Percentiles rank a stretch among this genome's conserved stretches.
Evolutionary conservation across 768 basidiomycete genomes (phyloP).

Genomic region (Boletus speciosus): DNA sequence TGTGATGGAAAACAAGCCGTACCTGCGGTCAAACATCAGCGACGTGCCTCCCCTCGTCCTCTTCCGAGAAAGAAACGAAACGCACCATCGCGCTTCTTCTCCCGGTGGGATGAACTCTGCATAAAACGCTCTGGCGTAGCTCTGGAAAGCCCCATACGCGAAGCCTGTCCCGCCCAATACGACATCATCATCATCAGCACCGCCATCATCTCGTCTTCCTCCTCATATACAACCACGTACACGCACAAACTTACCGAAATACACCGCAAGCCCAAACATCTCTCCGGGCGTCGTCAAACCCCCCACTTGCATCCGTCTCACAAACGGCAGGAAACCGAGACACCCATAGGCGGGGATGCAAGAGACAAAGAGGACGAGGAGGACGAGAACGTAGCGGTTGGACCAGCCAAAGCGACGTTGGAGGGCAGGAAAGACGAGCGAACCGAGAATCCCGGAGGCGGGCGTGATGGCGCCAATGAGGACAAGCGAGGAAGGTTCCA

Average conservation of each 20-base stretch:
- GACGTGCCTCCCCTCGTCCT: no score
- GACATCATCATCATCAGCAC: not conserved
- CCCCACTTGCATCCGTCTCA: constrained; percentile 52
- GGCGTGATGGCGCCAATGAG: constrained; percentile 80
- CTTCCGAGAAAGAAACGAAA: not conserved
- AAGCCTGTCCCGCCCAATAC: constrained; percentile 37
- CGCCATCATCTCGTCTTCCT: not conserved
- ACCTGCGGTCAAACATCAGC: constrained; percentile 31
- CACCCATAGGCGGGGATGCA: constrained; percentile 79
- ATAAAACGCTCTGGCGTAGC: constrained; percentile 84
- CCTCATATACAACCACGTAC: not conserved
- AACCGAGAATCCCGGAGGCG: constrained; percentile 73
- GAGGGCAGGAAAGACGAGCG: constrained; percentile 73
- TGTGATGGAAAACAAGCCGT: constrained; percentile 84
- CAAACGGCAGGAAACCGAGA: constrained; percentile 64
- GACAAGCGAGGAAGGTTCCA: constrained; percentile 74
- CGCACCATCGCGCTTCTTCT: constrained; percentile 86
- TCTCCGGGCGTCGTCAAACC: constrained; percentile 77
- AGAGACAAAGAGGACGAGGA: constrained; percentile 63
- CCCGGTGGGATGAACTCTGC: constrained; percentile 82
- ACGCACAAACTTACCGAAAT: constrained; percentile 57
- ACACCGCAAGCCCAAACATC: constrained; percentile 80
- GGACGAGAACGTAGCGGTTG: constrained; percentile 63
- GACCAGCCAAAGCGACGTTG: constrained; percentile 65
- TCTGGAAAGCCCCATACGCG: constrained; percentile 88